Base-by-base conservation (phyloP, 2,329 filamentous ascomycete genomes). In the Hypoxylon sp. region DNA sequence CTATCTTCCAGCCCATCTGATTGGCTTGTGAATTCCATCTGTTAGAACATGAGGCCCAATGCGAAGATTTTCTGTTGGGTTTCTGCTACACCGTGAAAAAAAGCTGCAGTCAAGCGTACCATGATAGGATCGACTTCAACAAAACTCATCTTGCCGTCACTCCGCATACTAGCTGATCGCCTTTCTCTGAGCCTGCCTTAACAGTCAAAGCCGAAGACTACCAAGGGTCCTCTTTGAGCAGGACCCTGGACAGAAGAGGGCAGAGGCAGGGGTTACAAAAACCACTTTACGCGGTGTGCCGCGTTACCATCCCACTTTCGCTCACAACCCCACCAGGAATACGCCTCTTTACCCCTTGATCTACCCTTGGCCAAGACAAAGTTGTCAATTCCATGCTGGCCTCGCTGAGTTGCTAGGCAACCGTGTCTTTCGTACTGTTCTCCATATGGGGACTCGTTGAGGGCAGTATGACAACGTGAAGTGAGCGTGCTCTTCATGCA, bases 211-310 rank as follows among this genome's bases (percentile, higher is more conserved):
- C 39, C 13, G 28, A 48, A 37, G 50, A 5, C 6, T 37, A 22
- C 37, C 17, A 34, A 34, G 28, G 48, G 17, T 41, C 41, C 52
- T 56, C 41, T 55, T 56, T 54, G 17, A 26, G 10, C 53, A 22
- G 6, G 24, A 57, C 15, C 65, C 52, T 28, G 34, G 46, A 6
- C 32, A 43, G 24, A 24, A 55, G 48, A 55, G 37, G 52, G 49
- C 48, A 20, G 48, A 24, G 57, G 37, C 72, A 75, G 68, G 74
- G 74, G 68, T 72, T 47, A 70, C 6, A 58, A 58, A 74, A 76
- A 76, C 74, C 76, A 77, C 76, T 77, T 77, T 77, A 78, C 76
- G 75, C 76, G 76, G 73, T 74, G 63, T 70, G 65, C 68, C 75
- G 74, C 72, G 74, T 73, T 41, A 69, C 69, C 73, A 72, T 72